A percentile compares a stretch with the other conserved stretches of the same genome.
These are phyloP conservation scores for Hippophae tibetana DNA, from an alignment of 306 rosid species.

Conservation along the genomic window DNA sequence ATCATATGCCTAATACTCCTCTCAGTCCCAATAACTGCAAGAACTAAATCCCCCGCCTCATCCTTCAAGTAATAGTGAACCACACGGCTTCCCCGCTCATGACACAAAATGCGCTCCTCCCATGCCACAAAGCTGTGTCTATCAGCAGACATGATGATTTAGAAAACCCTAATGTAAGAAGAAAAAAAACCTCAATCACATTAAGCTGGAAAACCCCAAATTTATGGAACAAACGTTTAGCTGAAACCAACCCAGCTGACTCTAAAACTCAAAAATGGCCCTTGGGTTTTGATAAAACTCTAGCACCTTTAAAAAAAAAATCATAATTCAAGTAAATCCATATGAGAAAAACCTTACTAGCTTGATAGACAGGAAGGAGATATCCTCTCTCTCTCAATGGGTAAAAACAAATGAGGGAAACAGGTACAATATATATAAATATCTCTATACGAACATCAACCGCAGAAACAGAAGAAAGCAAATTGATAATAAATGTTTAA, in stretches of 20 bases:
- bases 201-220: conserved; percentile 18
- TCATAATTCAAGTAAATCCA: conserved; percentile 8
- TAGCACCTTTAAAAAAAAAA: conserved; percentile 10
- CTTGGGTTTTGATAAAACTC: conserved; percentile 11
- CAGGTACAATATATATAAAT: too few species aligned
- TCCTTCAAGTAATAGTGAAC: conserved; percentile 62
- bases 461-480: too few species aligned
- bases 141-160: conserved; percentile 28
- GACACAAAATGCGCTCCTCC: conserved; percentile 69
- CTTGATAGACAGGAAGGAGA: not conserved
- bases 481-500: too few species aligned
- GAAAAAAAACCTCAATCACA: conserved; percentile 1
- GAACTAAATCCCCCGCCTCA: conserved; percentile 40
- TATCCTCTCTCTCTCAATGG: too few species aligned
- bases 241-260: conserved; percentile 21
- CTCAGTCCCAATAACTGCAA: conserved; percentile 79
- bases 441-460: too few species aligned
- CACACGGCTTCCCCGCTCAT: conserved; percentile 67
- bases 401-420: too few species aligned
- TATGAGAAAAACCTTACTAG: not conserved
- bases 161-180: not conserved
- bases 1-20: conserved; percentile 85
- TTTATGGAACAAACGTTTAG: conserved; percentile 1
- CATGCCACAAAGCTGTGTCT: conserved; percentile 48
- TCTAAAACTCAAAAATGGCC: conserved; percentile 2